Base-by-base conservation (phyloP, 495 filamentous ascomycete species). In the Immersiella caudata region DNA sequence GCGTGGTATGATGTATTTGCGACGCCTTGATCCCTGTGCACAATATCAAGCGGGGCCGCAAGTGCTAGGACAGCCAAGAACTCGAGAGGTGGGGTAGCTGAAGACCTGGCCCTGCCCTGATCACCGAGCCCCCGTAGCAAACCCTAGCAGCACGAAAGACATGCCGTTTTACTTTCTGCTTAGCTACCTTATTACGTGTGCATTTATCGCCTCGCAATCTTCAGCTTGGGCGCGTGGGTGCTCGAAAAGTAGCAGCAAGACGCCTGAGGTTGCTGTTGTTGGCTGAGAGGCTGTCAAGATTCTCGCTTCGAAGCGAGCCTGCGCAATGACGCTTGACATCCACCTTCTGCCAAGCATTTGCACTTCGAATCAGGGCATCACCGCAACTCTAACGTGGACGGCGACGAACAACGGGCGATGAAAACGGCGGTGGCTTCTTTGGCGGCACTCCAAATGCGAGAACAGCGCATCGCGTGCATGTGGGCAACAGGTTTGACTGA, bases 1-100 rank as follows among this genome's bases (percentile, higher is more conserved):
- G 46, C 22, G 46, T 61, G 57, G 54, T 61, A 71, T 72, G 72
- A 74, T 74, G 70, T 74, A 68, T 70, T 71, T 57, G 52, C 60
- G 57, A 70, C 64, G 67, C 21, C 55, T 49, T 24, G n/a, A 68
- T 64, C 70, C 70, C 70, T 70, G 67, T 58, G n/a, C 26, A 33
- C 36, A n/a, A 51, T 16, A 35, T 21, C 27, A 46, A 18, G 40
- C 40, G 40, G 40, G 40, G 36, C 21, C 22, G 16, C 9, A 21
- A 57, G 51, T 62, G 16, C 36, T 56, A 56, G 59, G 26, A 18
- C n/a, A 14, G 20, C 52, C 18, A 25, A 54, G 46, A n/a, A 26
- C 35, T 50, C 20, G 14, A 27, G 52, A 25, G n/a, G 51, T 27
- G 22, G 36, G 58, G 57, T 50, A 61, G 16, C 21, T 12, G 14